Evolutionary conservation across 495 filamentous ascomycete genomes (phyloP).

Genomic region (Endocarpon pusillum): DNA sequence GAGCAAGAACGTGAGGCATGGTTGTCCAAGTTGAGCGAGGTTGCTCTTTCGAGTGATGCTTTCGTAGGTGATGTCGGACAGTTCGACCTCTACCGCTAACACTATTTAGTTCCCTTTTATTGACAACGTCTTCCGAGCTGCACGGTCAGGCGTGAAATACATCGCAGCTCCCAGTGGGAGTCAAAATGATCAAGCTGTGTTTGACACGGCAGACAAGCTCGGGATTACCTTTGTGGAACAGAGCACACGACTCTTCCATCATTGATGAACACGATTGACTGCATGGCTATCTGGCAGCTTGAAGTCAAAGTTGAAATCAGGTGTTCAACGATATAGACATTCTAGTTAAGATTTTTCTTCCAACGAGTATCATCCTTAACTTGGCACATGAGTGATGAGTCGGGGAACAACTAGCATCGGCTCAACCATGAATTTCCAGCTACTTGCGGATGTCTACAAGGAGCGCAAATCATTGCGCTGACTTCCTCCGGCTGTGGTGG

Average conservation of each 20-base stretch:
- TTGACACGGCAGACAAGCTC: slow-evolving; percentile 83
- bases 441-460: no score
- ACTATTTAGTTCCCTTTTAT: slow-evolving; percentile 74
- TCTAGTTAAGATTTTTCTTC: no score
- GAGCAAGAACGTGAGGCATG: slow-evolving; percentile 69
- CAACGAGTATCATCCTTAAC: no score
- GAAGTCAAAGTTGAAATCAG: no score
- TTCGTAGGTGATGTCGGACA: slow-evolving; percentile 49
- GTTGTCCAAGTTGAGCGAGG: slow-evolving; percentile 61
- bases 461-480: no score
- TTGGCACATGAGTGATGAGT: no score
- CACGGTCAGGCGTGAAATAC: slow-evolving; percentile 81
- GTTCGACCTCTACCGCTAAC: slow-evolving; percentile 5
- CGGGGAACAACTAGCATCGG: no score
- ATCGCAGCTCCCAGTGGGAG: slow-evolving; percentile 84
- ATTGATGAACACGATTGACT: no score
- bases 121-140: slow-evolving; percentile 88
- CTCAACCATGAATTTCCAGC: no score
- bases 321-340: no score
- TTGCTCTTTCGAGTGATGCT: slow-evolving; percentile 80
- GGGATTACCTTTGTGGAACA: slow-evolving; percentile 87
- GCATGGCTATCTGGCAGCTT: no score
- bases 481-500: no score
- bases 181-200: slow-evolving; percentile 78
- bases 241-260: slow-evolving; percentile 74